Evolutionary conservation across 441 rosid genomes (phyloP).

Genomic region (Cnidoscolus chayamansa): DNA sequence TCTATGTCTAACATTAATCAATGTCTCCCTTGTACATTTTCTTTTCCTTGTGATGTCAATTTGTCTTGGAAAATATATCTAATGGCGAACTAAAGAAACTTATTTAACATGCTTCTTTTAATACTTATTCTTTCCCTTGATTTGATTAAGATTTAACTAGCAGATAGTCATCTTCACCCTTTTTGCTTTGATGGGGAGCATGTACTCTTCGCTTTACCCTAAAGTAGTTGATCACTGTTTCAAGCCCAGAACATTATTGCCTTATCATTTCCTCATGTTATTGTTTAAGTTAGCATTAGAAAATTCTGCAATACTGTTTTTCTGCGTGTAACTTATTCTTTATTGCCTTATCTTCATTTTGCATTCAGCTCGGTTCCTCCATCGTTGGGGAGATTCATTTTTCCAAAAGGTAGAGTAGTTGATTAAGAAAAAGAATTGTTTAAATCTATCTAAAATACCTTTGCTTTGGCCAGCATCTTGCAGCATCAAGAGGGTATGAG

Average conservation of each 20-base stretch:
- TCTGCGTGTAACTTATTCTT: too few species aligned
- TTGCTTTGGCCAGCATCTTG: conserved; percentile 68
- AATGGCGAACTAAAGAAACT: too few species aligned
- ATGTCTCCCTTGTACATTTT: neutral
- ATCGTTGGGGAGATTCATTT: too few species aligned
- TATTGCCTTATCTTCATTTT: too few species aligned
- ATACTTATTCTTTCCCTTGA: too few species aligned
- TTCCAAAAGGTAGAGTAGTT: neutral
- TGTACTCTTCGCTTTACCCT: neutral
- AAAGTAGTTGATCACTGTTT: neutral
- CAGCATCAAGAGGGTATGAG: conserved; percentile 78
- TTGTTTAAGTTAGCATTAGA: neutral
- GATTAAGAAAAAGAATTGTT: neutral
- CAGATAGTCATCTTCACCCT: neutral
- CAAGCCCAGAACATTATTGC: neutral
- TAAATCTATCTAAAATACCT: conserved; percentile 12
- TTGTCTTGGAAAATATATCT: too few species aligned
- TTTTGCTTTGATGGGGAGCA: neutral
- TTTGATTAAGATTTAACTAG: neutral
- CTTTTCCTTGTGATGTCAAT: conserved; percentile 1
- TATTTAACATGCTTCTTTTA: too few species aligned
- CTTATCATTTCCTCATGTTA: neutral
- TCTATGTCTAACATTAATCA: too few species aligned
- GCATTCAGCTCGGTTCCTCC: too few species aligned
- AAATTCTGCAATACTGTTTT: neutral